These are phyloP conservation scores for Saccharomycopsis lassenensis DNA, from an alignment of 805 yeast species.

Conservation along the genomic window DNA sequence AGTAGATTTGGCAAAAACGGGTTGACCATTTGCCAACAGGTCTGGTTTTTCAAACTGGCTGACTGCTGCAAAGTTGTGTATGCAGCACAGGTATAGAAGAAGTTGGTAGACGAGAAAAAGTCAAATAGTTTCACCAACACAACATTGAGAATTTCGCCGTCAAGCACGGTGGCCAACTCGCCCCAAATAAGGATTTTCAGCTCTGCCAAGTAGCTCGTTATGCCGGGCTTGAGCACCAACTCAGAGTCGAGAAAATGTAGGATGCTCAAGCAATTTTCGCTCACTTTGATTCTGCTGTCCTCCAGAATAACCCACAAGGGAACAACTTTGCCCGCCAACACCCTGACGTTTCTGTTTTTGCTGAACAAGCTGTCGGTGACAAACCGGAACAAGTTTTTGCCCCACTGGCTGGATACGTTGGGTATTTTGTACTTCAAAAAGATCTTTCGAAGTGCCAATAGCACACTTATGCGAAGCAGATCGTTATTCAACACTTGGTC, in stretches of 20 bases:
- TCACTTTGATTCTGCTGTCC: slow-evolving; percentile 28
- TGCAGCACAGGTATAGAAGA: slow-evolving; percentile 58
- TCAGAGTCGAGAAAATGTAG: slow-evolving; percentile 14
- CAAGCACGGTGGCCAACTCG: slow-evolving; percentile 47
- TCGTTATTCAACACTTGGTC: slow-evolving; percentile 21
- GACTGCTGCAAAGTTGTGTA: slow-evolving; percentile 50
- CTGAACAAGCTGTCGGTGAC: slow-evolving; percentile 30
- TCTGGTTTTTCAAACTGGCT: slow-evolving; percentile 42
- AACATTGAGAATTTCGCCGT: slow-evolving; percentile 59
- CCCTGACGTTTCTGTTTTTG: slow-evolving; percentile 44
- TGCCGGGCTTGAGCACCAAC: slow-evolving; percentile 9
- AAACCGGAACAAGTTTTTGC: slow-evolving; percentile 31
- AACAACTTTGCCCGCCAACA: slow-evolving; percentile 39
- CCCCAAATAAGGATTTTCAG: slow-evolving; percentile 37
- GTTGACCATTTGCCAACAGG: slow-evolving; percentile 71
- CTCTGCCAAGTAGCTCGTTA: slow-evolving; percentile 12
- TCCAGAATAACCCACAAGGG: slow-evolving; percentile 39
- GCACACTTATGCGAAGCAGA: slow-evolving; percentile 31
- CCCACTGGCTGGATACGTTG: slow-evolving; percentile 17
- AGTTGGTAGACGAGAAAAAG: slow-evolving; percentile 51
- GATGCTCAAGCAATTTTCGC: slow-evolving; percentile 11
- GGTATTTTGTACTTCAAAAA: slow-evolving; percentile 46
- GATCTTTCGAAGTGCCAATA: slow-evolving; percentile 36
- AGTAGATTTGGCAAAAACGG: slow-evolving; percentile 72
- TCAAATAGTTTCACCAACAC: slow-evolving; percentile 55